Evolutionary conservation across 805 yeast species (phyloP).

Genomic region (Yarrowia osloensis): DNA sequence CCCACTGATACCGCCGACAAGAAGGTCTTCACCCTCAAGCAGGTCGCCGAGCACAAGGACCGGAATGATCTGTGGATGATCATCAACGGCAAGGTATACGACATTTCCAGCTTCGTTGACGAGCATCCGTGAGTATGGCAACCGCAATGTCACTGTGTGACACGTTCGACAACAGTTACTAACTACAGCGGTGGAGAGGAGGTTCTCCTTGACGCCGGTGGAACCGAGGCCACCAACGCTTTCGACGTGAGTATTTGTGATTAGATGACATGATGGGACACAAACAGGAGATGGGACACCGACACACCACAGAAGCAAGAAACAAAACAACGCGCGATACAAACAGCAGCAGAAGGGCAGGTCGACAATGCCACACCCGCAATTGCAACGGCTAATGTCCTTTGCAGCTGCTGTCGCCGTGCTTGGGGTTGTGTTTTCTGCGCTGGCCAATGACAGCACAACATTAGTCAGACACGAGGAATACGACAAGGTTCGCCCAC

Average conservation of each 20-base stretch:
- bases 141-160: background rate
- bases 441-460: slow-evolving; percentile 52
- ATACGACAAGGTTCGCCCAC: slow-evolving; percentile 19
- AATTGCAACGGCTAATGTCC: background rate
- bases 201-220: slow-evolving; percentile 75
- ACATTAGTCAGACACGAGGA: slow-evolving; percentile 30
- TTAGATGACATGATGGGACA: background rate
- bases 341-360: background rate
- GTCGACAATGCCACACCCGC: too few relatives aligned
- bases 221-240: slow-evolving; percentile 71
- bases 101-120: slow-evolving; percentile 56
- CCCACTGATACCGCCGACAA: slow-evolving; percentile 26
- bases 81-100: slow-evolving; percentile 66
- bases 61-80: slow-evolving; percentile 71
- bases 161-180: background rate
- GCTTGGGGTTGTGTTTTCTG: slow-evolving; percentile 34
- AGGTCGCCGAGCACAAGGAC: slow-evolving; percentile 50
- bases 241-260: slow-evolving; percentile 49
- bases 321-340: background rate
- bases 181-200: slow-evolving; percentile 69
- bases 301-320: background rate
- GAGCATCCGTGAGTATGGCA: slow-evolving; percentile 55
- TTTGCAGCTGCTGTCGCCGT: too few relatives aligned
- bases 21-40: slow-evolving; percentile 44
- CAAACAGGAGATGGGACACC: background rate